Percentiles rank a stretch among this genome's conserved stretches.
Evolutionary conservation across 1,284 basidiomycete species (phyloP).

Genomic region (Cerrena zonata): DNA sequence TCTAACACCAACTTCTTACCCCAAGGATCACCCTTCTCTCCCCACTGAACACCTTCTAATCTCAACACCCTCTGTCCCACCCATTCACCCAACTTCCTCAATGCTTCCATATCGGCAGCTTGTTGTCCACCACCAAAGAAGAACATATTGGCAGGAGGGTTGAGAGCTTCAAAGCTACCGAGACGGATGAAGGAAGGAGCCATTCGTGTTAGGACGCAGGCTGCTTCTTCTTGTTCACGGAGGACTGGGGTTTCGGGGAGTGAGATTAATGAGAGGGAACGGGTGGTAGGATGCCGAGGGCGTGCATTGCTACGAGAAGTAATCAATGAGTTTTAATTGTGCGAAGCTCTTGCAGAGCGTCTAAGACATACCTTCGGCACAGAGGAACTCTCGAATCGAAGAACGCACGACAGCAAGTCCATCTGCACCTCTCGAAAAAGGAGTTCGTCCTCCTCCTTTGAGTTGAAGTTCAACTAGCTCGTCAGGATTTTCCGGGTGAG

Average conservation of each 20-base stretch:
- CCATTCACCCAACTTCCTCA: slow-evolving; percentile 73
- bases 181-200: slow-evolving; percentile 90
- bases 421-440: slow-evolving; percentile 87
- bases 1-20: slow-evolving; percentile 70
- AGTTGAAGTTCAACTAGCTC: slow-evolving; percentile 81
- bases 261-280: slow-evolving; percentile 77
- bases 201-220: slow-evolving; percentile 78
- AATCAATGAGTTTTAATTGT: too few relatives aligned
- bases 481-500: slow-evolving; percentile 53
- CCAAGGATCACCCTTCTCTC: slow-evolving; percentile 51
- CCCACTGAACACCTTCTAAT: slow-evolving; percentile 34
- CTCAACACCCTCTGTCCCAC: slow-evolving; percentile 55
- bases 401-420: slow-evolving; percentile 89
- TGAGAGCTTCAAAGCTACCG: slow-evolving; percentile 85
- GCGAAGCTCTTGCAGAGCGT: background rate
- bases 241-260: slow-evolving; percentile 72
- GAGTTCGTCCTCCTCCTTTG: slow-evolving; percentile 91
- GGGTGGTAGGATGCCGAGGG: slow-evolving; percentile 85
- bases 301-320: slow-evolving; percentile 78
- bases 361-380: slow-evolving; percentile 69
- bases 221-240: slow-evolving; percentile 77
- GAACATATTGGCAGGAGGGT: slow-evolving; percentile 62
- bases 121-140: slow-evolving; percentile 74
- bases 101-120: slow-evolving; percentile 66
- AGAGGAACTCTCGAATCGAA: slow-evolving; percentile 86